These are phyloP conservation scores for Nicotiana undulata DNA, from an alignment of 257 asterid genomes.

Conservation along the genomic window DNA sequence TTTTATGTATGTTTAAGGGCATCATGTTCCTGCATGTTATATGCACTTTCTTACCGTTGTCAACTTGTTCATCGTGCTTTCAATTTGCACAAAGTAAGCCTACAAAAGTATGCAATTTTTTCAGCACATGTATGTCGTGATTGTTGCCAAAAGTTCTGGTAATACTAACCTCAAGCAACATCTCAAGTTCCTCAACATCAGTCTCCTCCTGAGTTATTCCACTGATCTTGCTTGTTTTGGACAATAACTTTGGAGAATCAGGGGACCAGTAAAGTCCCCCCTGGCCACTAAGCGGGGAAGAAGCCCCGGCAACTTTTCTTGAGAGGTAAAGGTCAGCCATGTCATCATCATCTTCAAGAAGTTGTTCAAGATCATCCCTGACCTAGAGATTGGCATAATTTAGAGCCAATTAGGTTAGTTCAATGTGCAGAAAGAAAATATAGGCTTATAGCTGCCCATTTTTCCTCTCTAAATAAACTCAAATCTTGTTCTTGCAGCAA, in stretches of 20 bases:
- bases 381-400: constrained; percentile 31
- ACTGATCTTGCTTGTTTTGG: constrained; percentile 50
- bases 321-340: constrained; percentile 89
- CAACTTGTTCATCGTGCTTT: constrained; percentile 83
- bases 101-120: constrained; percentile 20
- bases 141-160: background rate
- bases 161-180: constrained; percentile 74
- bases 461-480: background rate
- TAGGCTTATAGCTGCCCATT: background rate
- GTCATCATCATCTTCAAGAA: constrained; percentile 77
- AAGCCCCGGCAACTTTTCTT: constrained; percentile 40
- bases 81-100: constrained; percentile 90
- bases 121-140: background rate
- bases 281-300: constrained; percentile 30
- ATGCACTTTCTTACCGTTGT: constrained; percentile 40
- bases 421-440: background rate
- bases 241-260: constrained; percentile 41
- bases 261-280: constrained; percentile 42
- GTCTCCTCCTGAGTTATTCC: constrained; percentile 43
- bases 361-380: constrained; percentile 87
- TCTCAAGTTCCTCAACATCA: constrained; percentile 89
- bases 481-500: background rate
- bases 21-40: background rate
- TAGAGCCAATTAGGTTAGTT: background rate
- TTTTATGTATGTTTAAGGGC: background rate